Percentiles rank a stretch among this genome's conserved stretches.
These are phyloP conservation scores for Lentinula sp. DNA, from an alignment of 768 basidiomycete species.

Conservation along the genomic window DNA sequence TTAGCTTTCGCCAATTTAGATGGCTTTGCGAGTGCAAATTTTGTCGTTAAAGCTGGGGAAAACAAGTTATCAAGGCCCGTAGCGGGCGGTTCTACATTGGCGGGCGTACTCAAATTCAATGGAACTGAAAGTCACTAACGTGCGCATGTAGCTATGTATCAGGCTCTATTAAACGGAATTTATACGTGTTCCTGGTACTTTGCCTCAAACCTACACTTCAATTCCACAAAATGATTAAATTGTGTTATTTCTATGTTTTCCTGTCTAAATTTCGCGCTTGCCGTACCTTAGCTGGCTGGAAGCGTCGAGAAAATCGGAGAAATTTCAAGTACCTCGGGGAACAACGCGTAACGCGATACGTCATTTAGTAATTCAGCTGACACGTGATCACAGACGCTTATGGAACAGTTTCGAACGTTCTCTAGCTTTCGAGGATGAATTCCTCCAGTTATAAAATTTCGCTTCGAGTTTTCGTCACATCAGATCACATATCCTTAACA, in stretches of 20 bases:
- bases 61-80: conserved; percentile 45
- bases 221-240: too few species aligned
- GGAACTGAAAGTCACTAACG: neutral
- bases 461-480: neutral
- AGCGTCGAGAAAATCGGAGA: too few species aligned
- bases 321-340: neutral
- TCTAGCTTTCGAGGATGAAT: neutral
- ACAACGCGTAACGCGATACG: neutral
- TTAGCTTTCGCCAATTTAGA: conserved; percentile 34
- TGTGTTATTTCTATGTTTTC: too few species aligned
- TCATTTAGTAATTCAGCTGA: neutral
- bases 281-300: too few species aligned
- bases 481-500: neutral
- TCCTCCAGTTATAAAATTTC: neutral
- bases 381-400: neutral
- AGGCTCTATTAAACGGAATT: too few species aligned
- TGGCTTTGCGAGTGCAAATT: conserved; percentile 36
- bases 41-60: conserved; percentile 33
- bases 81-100: conserved; percentile 34
- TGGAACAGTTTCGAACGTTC: neutral
- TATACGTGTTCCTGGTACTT: too few species aligned
- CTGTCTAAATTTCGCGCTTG: too few species aligned
- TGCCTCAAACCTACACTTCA: too few species aligned
- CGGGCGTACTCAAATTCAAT: conserved; percentile 35
- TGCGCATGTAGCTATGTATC: neutral